Evolutionary conservation across 1,139 yeast species (phyloP).

Genomic region (Sugiyamaella castrensis): DNA sequence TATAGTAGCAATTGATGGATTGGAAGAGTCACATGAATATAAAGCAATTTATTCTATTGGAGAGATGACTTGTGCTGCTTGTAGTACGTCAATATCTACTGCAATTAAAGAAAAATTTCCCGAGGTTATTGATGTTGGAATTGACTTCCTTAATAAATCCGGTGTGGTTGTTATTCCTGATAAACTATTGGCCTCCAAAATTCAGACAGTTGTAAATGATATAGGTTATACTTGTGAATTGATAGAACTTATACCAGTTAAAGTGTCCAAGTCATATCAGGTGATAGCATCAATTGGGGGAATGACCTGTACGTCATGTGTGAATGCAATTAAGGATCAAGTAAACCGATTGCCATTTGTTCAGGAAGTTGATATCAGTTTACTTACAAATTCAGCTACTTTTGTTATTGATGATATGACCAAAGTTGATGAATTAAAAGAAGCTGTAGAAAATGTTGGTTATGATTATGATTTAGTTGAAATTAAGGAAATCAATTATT

Average conservation of each 20-base stretch:
- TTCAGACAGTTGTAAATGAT: constrained; percentile 49
- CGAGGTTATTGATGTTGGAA: constrained; percentile 35
- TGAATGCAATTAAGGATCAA: constrained; percentile 51
- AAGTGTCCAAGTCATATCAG: constrained; percentile 37
- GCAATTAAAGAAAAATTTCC: constrained; percentile 43
- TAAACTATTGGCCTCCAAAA: constrained; percentile 50
- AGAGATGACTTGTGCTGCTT: constrained; percentile 68
- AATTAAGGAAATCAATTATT: constrained; percentile 19
- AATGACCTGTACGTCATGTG: constrained; percentile 73
- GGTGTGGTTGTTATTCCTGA: constrained; percentile 37
- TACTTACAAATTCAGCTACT: constrained; percentile 58
- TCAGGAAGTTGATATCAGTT: constrained; percentile 51
- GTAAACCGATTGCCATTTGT: constrained; percentile 54
- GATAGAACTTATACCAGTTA: constrained; percentile 58
- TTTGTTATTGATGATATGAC: constrained; percentile 45
- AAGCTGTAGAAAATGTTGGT: constrained; percentile 62
- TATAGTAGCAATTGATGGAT: constrained; percentile 9
- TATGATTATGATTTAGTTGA: constrained; percentile 50
- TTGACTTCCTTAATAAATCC: constrained; percentile 38
- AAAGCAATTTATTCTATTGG: constrained; percentile 55
- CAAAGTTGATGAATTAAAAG: constrained; percentile 43
- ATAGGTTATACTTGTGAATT: constrained; percentile 58
- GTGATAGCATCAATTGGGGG: constrained; percentile 66
- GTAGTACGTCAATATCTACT: constrained; percentile 49
- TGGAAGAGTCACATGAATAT: constrained; percentile 30